Percentiles rank a stretch among this genome's conserved stretches.
phyloP scores from a whole-genome alignment of 352 stramenopile genomes.

The Pythium grandisporangium region DNA sequence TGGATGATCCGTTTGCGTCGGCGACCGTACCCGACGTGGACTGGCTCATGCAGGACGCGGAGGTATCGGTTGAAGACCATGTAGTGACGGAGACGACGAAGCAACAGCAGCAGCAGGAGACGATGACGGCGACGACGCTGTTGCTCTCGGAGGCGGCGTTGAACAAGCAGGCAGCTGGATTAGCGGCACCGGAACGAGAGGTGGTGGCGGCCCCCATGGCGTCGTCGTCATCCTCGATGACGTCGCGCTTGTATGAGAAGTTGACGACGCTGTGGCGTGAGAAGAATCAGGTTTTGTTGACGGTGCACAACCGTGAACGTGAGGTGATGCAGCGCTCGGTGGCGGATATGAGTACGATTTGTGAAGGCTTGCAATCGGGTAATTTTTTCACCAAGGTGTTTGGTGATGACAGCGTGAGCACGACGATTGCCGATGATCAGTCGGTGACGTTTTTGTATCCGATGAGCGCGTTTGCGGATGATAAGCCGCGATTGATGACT shows the following conservation, averaged over 20 bases:
- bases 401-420: slow-evolving; percentile 16
- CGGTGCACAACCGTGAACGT: slow-evolving; percentile 62
- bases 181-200: no score
- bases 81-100: slow-evolving; percentile 35
- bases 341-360: slow-evolving; percentile 77
- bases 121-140: slow-evolving; percentile 11
- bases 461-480: slow-evolving; percentile 63
- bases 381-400: slow-evolving; percentile 50
- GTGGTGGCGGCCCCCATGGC: slow-evolving; percentile 5
- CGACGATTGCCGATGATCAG: slow-evolving; percentile 23
- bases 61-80: no score
- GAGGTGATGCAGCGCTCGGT: slow-evolving; percentile 60
- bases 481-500: slow-evolving; percentile 21
- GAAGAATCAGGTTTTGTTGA: slow-evolving; percentile 80
- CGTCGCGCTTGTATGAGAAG: slow-evolving; percentile 67
- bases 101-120: no score
- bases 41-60: slow-evolving; percentile 60
- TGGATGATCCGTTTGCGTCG: slow-evolving; percentile 66
- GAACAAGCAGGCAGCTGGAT: not conserved
- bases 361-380: slow-evolving; percentile 50
- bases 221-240: slow-evolving; percentile 31
- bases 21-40: slow-evolving; percentile 37
- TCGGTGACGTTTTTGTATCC: slow-evolving; percentile 81
- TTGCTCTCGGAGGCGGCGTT: not conserved
- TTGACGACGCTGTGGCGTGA: slow-evolving; percentile 74